Evolutionary conservation across 2,329 filamentous ascomycete genomes (phyloP).

Genomic region (Verticillium klebahnii): DNA sequence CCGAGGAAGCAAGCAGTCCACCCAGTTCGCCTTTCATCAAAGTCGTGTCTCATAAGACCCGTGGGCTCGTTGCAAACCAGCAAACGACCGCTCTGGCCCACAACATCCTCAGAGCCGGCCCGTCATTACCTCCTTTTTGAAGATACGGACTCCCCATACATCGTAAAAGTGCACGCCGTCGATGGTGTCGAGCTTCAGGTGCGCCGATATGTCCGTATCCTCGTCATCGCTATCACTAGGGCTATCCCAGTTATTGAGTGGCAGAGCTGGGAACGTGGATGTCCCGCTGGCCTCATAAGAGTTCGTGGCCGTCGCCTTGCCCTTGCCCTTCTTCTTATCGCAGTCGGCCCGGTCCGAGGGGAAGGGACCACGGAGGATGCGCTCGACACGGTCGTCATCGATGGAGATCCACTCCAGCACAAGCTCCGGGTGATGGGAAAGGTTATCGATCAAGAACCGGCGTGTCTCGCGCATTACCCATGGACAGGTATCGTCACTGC

Average conservation of each 20-base stretch:
- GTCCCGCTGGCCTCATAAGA: conserved; percentile 3
- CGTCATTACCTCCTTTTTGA: conserved; percentile 49
- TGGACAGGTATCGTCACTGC: conserved; percentile 51
- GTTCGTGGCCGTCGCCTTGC: conserved; percentile 12
- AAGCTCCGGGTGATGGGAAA: conserved; percentile 49
- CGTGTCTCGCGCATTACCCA: conserved; percentile 53
- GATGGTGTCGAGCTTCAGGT: conserved; percentile 30
- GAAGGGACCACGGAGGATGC: conserved; percentile 35
- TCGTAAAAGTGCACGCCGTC: conserved; percentile 38
- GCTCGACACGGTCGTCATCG: conserved; percentile 44
- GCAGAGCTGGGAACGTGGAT: conserved; percentile 19
- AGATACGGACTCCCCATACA: conserved; percentile 47
- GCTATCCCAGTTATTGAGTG: conserved; percentile 18
- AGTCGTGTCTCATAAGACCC: background rate
- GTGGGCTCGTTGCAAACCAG: background rate
- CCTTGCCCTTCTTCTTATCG: conserved; percentile 31
- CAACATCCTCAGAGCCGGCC: conserved; percentile 30
- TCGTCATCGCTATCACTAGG: conserved; percentile 29
- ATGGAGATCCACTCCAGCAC: conserved; percentile 57
- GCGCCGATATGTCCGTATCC: conserved; percentile 13
- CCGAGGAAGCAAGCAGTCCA: too few relatives aligned
- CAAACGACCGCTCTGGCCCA: background rate
- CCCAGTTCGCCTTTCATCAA: background rate
- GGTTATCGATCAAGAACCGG: conserved; percentile 54
- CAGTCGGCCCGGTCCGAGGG: conserved; percentile 19